Conservation (phyloP, 305 asterid genomes). For the Nicotiana rustica region DNA sequence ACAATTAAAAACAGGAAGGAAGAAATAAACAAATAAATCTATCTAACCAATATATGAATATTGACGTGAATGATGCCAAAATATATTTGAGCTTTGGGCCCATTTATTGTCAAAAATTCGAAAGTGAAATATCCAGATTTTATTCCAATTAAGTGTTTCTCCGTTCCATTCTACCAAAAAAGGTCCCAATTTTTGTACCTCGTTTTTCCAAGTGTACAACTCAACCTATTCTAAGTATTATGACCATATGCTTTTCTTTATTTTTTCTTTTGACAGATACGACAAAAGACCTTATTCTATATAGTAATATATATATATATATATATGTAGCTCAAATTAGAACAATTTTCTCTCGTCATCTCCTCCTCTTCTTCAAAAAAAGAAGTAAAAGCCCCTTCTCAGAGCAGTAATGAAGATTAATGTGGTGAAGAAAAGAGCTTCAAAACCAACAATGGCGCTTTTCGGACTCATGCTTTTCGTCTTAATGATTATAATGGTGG, state of each 20-base stretch:
- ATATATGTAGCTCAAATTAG: neutral
- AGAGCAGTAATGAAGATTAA: neutral
- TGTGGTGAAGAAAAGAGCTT: neutral
- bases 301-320: too few species aligned
- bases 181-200: neutral
- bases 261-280: neutral
- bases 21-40: too few species aligned
- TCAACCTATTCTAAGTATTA: constrained; percentile 23
- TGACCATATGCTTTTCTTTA: neutral
- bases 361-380: neutral
- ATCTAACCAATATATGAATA: too few species aligned
- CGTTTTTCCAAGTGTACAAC: neutral
- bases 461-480: neutral
- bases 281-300: neutral
- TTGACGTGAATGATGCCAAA: too few species aligned
- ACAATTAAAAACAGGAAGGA: too few species aligned
- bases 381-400: neutral
- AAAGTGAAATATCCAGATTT: neutral
- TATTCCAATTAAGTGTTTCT: neutral
- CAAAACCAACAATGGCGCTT: neutral
- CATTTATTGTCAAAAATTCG: neutral
- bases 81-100: neutral
- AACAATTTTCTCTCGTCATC: neutral
- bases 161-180: neutral
- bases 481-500: neutral